Evolutionary conservation across 73 alveolate species (phyloP).

Genomic region (Halteria grandinella): DNA sequence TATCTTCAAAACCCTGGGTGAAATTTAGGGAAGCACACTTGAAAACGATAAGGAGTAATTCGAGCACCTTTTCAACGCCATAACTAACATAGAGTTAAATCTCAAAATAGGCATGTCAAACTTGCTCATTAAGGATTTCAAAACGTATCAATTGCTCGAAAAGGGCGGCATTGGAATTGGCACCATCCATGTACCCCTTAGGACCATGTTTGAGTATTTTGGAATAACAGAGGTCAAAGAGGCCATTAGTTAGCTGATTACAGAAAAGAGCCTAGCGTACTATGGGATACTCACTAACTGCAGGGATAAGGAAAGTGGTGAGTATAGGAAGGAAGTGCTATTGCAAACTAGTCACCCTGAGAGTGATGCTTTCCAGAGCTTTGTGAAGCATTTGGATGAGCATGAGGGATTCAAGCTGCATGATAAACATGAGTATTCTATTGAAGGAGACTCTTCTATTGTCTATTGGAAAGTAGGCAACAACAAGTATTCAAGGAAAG

Average conservation of each 20-base stretch:
- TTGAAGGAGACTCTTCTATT: not conserved
- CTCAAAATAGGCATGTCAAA: slow-evolving; percentile 12
- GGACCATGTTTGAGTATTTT: not conserved
- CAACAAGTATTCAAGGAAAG: slow-evolving; percentile 15
- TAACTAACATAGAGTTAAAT: slow-evolving; percentile 16
- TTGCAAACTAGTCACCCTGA: too few relatives aligned
- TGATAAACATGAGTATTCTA: not conserved
- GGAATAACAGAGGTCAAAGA: not conserved
- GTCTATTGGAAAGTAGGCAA: slow-evolving; percentile 34
- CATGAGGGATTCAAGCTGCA: not conserved
- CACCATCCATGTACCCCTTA: slow-evolving; percentile 22
- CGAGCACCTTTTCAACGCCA: slow-evolving; percentile 6
- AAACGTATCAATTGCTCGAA: slow-evolving; percentile 6
- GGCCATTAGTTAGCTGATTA: not conserved
- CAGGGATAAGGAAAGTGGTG: not conserved
- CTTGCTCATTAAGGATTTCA: slow-evolving; percentile 26
- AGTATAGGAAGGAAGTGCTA: not conserved
- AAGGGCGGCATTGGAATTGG: slow-evolving; percentile 23
- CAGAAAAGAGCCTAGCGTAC: slow-evolving; percentile 6
- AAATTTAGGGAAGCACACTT: not conserved
- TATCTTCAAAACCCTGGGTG: not conserved
- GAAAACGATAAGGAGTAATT: slow-evolving; percentile 16
- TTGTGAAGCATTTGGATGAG: not conserved
- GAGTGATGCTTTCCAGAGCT: not conserved
- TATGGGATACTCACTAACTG: slow-evolving; percentile 10